These are phyloP conservation scores for Pleurotus ostreatus DNA, from an alignment of 768 basidiomycete species.

Conservation along the genomic window DNA sequence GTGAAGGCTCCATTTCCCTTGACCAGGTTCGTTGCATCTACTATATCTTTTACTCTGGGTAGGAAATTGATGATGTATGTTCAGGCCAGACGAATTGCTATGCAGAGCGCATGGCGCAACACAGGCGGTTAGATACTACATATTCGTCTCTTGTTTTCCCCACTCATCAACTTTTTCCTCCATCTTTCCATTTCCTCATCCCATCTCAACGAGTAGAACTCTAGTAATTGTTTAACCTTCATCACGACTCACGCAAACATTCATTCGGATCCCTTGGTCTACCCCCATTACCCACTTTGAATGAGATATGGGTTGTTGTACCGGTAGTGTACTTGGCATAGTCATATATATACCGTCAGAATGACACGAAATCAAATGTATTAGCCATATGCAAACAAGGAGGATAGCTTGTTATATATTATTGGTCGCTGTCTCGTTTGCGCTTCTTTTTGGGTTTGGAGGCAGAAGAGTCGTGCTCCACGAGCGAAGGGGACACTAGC, in stretches of 20 bases:
- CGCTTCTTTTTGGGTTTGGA: not conserved
- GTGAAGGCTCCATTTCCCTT: constrained; percentile 82
- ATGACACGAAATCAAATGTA: too few relatives aligned
- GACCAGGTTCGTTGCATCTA: constrained; percentile 67
- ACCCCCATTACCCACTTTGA: not conserved
- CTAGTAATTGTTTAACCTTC: not conserved
- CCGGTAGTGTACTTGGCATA: not conserved
- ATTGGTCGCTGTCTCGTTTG: not conserved
- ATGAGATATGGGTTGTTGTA: not conserved
- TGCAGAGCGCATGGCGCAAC: constrained; percentile 89
- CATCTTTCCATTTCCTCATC: not conserved
- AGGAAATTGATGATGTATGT: constrained; percentile 9
- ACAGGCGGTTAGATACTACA: constrained; percentile 41
- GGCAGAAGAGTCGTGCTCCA: too few relatives aligned
- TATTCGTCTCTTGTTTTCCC: not conserved
- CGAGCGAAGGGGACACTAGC: too few relatives aligned
- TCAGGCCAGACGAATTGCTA: constrained; percentile 77
- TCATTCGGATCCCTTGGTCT: not conserved
- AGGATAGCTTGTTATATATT: not conserved
- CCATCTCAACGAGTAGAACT: not conserved
- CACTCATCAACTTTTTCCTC: not conserved
- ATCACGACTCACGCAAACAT: not conserved
- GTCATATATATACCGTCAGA: not conserved
- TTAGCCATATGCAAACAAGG: too few relatives aligned
- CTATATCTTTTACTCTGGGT: not conserved